These are phyloP conservation scores for Sugiyamaella valdiviana DNA, from an alignment of 805 yeast genomes.

Conservation along the genomic window DNA sequence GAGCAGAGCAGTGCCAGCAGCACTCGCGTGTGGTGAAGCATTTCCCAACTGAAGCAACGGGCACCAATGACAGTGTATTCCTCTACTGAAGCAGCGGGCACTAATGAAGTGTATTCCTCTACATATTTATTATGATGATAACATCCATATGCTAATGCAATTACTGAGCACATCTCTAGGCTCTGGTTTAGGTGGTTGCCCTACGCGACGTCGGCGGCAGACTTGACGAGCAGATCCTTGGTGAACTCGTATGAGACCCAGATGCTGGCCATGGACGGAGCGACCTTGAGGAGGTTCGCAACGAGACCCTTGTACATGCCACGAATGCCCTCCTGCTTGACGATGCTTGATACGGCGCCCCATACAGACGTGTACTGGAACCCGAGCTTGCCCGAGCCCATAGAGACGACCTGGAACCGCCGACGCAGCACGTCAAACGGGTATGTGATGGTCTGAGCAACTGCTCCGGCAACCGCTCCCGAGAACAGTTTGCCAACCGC, in stretches of 20 bases:
- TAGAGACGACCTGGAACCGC: constrained; percentile 82
- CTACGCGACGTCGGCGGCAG: neutral
- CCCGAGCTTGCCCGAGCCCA: constrained; percentile 62
- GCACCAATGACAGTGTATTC: too few species aligned
- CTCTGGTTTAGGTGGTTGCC: neutral
- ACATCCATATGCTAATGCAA: neutral
- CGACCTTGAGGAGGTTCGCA: constrained; percentile 81
- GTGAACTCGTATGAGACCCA: constrained; percentile 84
- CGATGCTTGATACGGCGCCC: constrained; percentile 68
- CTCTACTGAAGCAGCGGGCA: neutral
- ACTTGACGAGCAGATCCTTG: constrained; percentile 34
- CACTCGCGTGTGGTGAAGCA: constrained; percentile 14
- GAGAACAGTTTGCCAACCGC: constrained; percentile 57
- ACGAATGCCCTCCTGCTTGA: constrained; percentile 69
- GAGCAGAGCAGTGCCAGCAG: constrained; percentile 15
- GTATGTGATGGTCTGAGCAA: constrained; percentile 84
- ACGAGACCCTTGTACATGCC: constrained; percentile 58
- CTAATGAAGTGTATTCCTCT: neutral
- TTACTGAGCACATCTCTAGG: neutral
- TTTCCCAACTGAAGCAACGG: neutral
- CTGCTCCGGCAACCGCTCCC: constrained; percentile 84
- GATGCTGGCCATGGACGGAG: constrained; percentile 93
- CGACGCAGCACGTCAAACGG: constrained; percentile 88
- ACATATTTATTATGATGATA: neutral
- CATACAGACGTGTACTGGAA: constrained; percentile 70